Evolutionary conservation across 2,329 filamentous ascomycete genomes (phyloP).

Genomic region (Fusarium sp.): DNA sequence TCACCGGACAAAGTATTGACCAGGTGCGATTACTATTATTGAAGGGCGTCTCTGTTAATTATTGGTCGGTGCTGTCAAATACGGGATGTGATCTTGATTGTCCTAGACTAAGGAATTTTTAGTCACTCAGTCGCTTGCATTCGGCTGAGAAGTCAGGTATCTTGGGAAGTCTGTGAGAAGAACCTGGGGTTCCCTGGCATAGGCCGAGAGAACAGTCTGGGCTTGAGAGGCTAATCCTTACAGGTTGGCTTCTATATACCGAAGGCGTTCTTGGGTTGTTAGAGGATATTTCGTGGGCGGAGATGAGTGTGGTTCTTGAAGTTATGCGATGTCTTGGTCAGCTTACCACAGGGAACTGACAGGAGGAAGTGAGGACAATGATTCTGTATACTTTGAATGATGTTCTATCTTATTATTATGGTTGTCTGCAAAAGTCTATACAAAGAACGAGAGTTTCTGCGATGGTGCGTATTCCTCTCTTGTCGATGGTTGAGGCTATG

Average conservation of each 20-base stretch:
- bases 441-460: not conserved
- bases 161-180: not conserved
- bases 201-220: not conserved
- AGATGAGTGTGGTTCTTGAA: no score
- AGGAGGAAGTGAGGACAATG: not conserved
- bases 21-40: not conserved
- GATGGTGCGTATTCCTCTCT: no score
- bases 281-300: no score
- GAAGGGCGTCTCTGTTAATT: not conserved
- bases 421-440: not conserved
- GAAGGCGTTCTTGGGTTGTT: no score
- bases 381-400: no score
- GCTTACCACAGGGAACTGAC: not conserved
- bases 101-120: not conserved
- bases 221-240: not conserved
- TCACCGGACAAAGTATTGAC: slow-evolving; percentile 1
- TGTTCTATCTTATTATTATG: no score
- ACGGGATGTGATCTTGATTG: not conserved
- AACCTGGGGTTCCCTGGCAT: not conserved
- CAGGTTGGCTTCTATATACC: no score
- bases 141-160: slow-evolving; percentile 1
- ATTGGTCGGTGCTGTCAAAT: not conserved
- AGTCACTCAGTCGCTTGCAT: not conserved
- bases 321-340: no score
- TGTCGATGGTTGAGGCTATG: not conserved